Conservation (phyloP, 2,329 filamentous ascomycete genomes). For the Drechslera avenae region DNA sequence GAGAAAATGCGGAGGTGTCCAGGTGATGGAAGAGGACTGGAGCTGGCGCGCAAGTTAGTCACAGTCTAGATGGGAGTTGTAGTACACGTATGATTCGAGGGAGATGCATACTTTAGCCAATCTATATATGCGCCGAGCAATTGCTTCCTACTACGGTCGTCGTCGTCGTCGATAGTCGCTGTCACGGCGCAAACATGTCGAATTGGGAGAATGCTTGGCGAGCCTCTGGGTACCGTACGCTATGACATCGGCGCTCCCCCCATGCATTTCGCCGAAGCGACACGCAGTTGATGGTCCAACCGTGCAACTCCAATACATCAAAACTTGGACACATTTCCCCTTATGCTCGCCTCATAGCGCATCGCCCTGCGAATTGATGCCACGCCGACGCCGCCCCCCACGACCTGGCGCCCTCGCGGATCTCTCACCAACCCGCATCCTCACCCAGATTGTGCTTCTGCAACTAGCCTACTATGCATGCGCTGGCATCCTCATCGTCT, state of each 20-base stretch:
- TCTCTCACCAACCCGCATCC: slow-evolving; percentile 69
- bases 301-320: slow-evolving; percentile 10
- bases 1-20: slow-evolving; percentile 10
- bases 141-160: too few species aligned
- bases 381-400: slow-evolving; percentile 65
- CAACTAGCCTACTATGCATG: slow-evolving; percentile 68
- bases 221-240: slow-evolving; percentile 10
- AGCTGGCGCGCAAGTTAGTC: slow-evolving; percentile 14
- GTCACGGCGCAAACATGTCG: slow-evolving; percentile 9
- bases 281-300: slow-evolving; percentile 15
- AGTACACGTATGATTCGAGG: too few species aligned
- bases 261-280: slow-evolving; percentile 24
- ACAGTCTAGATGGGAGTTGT: neutral
- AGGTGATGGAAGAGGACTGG: neutral
- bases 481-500: slow-evolving; percentile 67
- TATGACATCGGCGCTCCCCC: slow-evolving; percentile 25
- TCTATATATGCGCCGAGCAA: neutral
- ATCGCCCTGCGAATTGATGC: slow-evolving; percentile 48
- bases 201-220: slow-evolving; percentile 26
- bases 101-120: neutral
- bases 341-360: slow-evolving; percentile 26
- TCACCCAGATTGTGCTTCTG: slow-evolving; percentile 68
- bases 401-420: slow-evolving; percentile 69
- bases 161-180: neutral
- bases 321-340: slow-evolving; percentile 14